Percentiles rank a stretch among this genome's conserved stretches.
phyloP scores from a whole-genome alignment of 164 flowering plant genomes.

The Magnolia sinica region DNA sequence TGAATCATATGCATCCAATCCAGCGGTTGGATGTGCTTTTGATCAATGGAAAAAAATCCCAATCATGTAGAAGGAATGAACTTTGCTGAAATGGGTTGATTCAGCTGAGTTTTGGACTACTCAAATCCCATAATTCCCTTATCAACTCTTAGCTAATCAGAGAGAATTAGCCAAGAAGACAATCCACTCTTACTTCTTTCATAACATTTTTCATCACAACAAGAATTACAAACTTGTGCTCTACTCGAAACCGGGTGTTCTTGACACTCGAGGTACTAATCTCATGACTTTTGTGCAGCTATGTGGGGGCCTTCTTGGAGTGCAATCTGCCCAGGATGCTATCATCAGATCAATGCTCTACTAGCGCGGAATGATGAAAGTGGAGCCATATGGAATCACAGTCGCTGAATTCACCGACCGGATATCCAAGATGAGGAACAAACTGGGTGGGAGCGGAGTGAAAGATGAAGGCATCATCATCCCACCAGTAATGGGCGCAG shows the following conservation, averaged over 20 bases:
- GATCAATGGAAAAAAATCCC: no score
- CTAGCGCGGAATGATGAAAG: constrained; percentile 25
- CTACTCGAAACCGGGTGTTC: not conserved
- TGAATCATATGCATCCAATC: no score
- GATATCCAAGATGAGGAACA: constrained; percentile 59
- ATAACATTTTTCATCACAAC: no score
- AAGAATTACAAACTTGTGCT: no score
- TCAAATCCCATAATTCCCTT: no score
- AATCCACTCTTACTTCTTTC: no score
- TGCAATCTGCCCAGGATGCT: constrained; percentile 87
- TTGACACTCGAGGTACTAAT: not conserved
- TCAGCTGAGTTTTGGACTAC: no score
- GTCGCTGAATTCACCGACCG: constrained; percentile 64
- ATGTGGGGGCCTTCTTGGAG: constrained; percentile 66
- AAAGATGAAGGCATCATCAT: constrained; percentile 78
- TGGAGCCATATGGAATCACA: constrained; percentile 51
- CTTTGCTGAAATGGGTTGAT: no score
- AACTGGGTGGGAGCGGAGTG: constrained; percentile 38
- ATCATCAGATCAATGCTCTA: constrained; percentile 57
- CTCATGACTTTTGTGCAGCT: constrained; percentile 27
- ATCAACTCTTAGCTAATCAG: no score
- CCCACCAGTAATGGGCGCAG: constrained; percentile 37
- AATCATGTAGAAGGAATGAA: no score
- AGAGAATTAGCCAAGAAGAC: no score
- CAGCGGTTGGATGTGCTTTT: not conserved